Percentiles rank a stretch among this genome's conserved stretches.
Conservation (phyloP, 1,284 basidiomycete species). For the Schizopora paradoxa region DNA sequence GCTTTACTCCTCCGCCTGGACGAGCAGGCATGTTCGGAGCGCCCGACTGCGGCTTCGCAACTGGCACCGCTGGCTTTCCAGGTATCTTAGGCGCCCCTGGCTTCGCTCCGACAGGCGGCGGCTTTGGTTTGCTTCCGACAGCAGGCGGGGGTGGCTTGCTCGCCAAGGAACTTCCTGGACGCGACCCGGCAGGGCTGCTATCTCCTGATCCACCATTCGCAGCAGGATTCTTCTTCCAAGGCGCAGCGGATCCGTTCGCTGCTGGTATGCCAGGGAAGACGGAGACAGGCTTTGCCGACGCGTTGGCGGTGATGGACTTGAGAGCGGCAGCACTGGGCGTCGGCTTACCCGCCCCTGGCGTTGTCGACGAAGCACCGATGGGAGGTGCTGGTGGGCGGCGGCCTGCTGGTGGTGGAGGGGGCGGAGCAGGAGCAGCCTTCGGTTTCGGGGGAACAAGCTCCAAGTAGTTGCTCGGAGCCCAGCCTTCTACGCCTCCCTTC, state of each 20-base stretch:
- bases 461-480: slow-evolving; percentile 94
- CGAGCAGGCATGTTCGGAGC: slow-evolving; percentile 22
- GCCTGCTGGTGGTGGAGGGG: slow-evolving; percentile 63
- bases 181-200: slow-evolving; percentile 46
- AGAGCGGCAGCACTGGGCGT: slow-evolving; percentile 35
- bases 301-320: slow-evolving; percentile 46
- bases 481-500: slow-evolving; percentile 81
- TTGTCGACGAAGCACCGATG: slow-evolving; percentile 30
- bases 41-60: slow-evolving; percentile 40
- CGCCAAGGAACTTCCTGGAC: slow-evolving; percentile 49
- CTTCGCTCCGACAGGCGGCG: slow-evolving; percentile 51
- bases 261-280: slow-evolving; percentile 69
- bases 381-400: slow-evolving; percentile 44
- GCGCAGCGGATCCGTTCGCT: slow-evolving; percentile 59
- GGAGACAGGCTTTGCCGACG: slow-evolving; percentile 61
- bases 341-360: slow-evolving; percentile 30
- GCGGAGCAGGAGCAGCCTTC: slow-evolving; percentile 53
- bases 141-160: slow-evolving; percentile 43
- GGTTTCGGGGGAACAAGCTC: slow-evolving; percentile 67
- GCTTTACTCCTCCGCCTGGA: slow-evolving; percentile 30
- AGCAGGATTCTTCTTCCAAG: slow-evolving; percentile 62
- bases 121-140: slow-evolving; percentile 47
- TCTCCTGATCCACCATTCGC: slow-evolving; percentile 30
- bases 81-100: slow-evolving; percentile 35
- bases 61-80: slow-evolving; percentile 56